These are phyloP conservation scores for Cornus controversa DNA, from an alignment of 148 eudicot species.

Conservation along the genomic window DNA sequence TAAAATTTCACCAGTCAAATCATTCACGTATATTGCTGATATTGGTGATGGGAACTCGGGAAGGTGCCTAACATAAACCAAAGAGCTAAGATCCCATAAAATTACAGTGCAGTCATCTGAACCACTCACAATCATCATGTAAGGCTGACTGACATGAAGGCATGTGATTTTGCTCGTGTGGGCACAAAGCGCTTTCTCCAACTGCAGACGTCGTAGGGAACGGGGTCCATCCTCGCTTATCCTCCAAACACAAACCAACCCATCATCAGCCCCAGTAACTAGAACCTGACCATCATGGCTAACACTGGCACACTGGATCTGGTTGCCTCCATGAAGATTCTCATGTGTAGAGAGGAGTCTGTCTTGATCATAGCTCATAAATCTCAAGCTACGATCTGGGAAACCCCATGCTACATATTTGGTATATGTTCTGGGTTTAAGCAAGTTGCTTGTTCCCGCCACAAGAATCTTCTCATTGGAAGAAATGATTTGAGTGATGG, in stretches of 20 bases:
- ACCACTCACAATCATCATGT: slow-evolving; percentile 90
- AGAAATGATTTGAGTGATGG: slow-evolving; percentile 70
- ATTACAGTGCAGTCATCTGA: slow-evolving; percentile 91
- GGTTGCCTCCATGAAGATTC: slow-evolving; percentile 84
- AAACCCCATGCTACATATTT: slow-evolving; percentile 94
- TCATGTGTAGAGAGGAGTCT: slow-evolving; percentile 93
- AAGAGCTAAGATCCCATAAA: slow-evolving; percentile 89
- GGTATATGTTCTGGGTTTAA: slow-evolving; percentile 77
- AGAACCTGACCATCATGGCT: slow-evolving; percentile 83
- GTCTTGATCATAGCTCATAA: slow-evolving; percentile 80
- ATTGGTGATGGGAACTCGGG: slow-evolving; percentile 90
- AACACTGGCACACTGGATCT: slow-evolving; percentile 81
- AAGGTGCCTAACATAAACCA: slow-evolving; percentile 75
- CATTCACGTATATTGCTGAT: slow-evolving; percentile 80
- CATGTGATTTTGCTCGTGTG: slow-evolving; percentile 76
- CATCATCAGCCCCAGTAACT: slow-evolving; percentile 88
- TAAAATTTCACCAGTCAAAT: slow-evolving; percentile 76
- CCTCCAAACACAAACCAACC: slow-evolving; percentile 86
- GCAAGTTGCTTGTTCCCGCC: slow-evolving; percentile 59
- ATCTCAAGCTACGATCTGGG: slow-evolving; percentile 88
- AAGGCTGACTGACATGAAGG: slow-evolving; percentile 85
- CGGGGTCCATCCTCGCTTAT: slow-evolving; percentile 64
- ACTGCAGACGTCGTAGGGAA: slow-evolving; percentile 41
- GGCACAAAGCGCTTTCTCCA: slow-evolving; percentile 77
- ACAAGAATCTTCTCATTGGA: slow-evolving; percentile 69